Conservation (phyloP, 2,329 filamentous ascomycete genomes). For the Eutypa lata region DNA sequence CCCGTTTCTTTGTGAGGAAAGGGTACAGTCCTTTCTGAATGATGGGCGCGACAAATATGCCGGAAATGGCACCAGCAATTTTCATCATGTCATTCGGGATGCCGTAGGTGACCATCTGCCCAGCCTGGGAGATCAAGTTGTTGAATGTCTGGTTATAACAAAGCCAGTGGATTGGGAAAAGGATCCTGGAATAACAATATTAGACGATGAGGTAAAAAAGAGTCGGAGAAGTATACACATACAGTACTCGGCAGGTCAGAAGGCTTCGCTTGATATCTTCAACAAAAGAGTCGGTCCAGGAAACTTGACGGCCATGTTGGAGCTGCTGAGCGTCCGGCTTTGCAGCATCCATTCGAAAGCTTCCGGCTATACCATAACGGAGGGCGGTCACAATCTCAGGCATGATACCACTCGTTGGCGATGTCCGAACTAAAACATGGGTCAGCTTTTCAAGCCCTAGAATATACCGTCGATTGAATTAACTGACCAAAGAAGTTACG, state of each 20-base stretch:
- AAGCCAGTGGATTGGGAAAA: constrained; percentile 22
- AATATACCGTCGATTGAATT: too few relatives aligned
- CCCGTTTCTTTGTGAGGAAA: neutral
- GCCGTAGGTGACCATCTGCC: constrained; percentile 48
- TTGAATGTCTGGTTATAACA: constrained; percentile 53
- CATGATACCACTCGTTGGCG: neutral
- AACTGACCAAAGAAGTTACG: neutral
- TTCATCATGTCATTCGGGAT: constrained; percentile 31
- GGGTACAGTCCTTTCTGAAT: neutral
- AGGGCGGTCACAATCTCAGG: neutral
- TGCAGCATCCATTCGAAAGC: constrained; percentile 40
- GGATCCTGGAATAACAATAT: neutral
- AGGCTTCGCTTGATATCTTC: constrained; percentile 62
- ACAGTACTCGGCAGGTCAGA: constrained; percentile 50
- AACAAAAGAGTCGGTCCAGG: constrained; percentile 61
- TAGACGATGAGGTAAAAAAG: neutral
- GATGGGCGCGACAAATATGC: neutral
- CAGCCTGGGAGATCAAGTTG: constrained; percentile 53
- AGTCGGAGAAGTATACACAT: neutral
- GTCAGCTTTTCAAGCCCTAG: too few relatives aligned
- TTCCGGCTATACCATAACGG: neutral
- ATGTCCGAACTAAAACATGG: neutral
- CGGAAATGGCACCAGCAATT: neutral
- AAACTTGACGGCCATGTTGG: constrained; percentile 35
- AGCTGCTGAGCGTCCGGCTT: constrained; percentile 57